Conservation (phyloP, 305 asterid genomes). For the Fraxinus greggii region DNA sequence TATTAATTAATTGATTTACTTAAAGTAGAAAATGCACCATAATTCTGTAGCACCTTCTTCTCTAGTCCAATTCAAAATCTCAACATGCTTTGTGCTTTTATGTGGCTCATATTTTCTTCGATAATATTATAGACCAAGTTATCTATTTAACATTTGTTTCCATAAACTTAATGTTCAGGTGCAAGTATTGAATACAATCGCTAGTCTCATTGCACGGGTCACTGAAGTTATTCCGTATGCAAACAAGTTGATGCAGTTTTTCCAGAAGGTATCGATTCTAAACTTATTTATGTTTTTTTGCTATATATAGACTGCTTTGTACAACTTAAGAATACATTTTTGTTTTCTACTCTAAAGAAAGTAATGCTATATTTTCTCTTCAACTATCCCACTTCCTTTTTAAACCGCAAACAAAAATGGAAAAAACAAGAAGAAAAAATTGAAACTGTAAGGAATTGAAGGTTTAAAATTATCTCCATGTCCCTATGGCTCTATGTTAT, state of each 20-base stretch:
- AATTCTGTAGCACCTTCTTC: slow-evolving; percentile 11
- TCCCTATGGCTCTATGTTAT: not conserved
- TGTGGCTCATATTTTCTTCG: not conserved
- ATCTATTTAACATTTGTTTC: slow-evolving; percentile 15
- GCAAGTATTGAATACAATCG: slow-evolving; percentile 83
- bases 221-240: slow-evolving; percentile 76
- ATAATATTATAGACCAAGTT: slow-evolving; percentile 2
- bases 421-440: slow-evolving; percentile 4
- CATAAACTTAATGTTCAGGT: slow-evolving; percentile 51
- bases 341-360: slow-evolving; percentile 12
- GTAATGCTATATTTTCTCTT: slow-evolving; percentile 11
- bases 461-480: not conserved
- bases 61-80: slow-evolving; percentile 20
- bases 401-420: not conserved
- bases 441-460: slow-evolving; percentile 5
- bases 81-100: not conserved
- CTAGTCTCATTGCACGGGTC: slow-evolving; percentile 74
- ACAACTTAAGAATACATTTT: not conserved
- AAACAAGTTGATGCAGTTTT: slow-evolving; percentile 78
- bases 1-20: not conserved
- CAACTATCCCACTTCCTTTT: not conserved
- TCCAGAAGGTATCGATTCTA: slow-evolving; percentile 61
- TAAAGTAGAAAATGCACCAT: slow-evolving; percentile 8
- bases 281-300: slow-evolving; percentile 2
- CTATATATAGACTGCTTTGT: not conserved